Base-by-base conservation (phyloP, 345 rosid species). In the Passiflora organensis region DNA sequence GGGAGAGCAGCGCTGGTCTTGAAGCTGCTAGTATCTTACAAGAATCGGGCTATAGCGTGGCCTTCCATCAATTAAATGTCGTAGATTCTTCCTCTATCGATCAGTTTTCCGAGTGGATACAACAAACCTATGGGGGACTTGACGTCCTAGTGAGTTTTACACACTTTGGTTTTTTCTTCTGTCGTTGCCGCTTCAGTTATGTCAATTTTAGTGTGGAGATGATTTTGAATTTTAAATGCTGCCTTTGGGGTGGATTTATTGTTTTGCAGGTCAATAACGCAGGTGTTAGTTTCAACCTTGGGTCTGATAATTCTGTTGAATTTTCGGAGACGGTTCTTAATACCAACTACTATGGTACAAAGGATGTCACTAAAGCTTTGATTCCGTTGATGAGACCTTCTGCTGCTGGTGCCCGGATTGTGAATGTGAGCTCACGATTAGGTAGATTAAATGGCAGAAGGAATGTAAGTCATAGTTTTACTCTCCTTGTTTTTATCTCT, bases 301-400 rank as follows among this genome's bases (percentile, higher is more conserved):
- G 91, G 56, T 55, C 82, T 8, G 71, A 63, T n/a, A 93, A 93
- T 76, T 89, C 94, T 2, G 89, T 89, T 39, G 89, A 81, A 63
- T 56, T 50, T 64, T 80, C 99, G 2, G 58, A 67, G 55, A 80
- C 62, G 74, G 94, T 86, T 38, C 44, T 86, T 38, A 69, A 69
- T 16, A 86, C 94, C 12, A 93, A 93, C 63, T 93, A 89, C 57
- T 79, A 80, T 67, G 99, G 96, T 28, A 89, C 89, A 28, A 93
- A 89, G 63, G 80, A 72, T 60, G 76, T 88, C 75, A 76, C 72
- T 43, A 81, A 80, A 50, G 87, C 91, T 43, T 76, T 93, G 91
- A 76, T 93, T 22, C 96, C 96, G 8, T 60, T 89, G 64, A 81
- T 93, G 89, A 86, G 84, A 69, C 73, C 69, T 48, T 82, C 91